Evolutionary conservation across 2,329 filamentous ascomycete genomes (phyloP).

Genomic region (Lasiodiplodia hormozganensis): DNA sequence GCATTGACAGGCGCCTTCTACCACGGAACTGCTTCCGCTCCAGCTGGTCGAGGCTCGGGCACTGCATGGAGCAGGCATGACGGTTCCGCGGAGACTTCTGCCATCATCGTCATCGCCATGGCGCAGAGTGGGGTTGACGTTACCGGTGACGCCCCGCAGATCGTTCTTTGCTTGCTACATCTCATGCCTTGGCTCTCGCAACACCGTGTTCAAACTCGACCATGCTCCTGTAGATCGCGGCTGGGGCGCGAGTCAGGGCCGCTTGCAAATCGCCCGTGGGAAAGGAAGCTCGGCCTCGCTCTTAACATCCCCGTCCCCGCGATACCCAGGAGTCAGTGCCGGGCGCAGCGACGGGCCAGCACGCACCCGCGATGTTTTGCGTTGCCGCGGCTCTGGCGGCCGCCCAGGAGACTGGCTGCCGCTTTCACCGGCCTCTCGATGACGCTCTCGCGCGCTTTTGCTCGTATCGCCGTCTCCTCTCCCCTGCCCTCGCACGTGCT

Average conservation of each 20-base stretch:
- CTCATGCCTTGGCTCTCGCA: not conserved
- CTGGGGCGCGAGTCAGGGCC: constrained; percentile 12
- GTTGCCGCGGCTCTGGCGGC: constrained; percentile 2
- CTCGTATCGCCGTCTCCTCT: constrained; percentile 7
- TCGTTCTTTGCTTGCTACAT: not conserved
- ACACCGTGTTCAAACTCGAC: constrained; percentile 5
- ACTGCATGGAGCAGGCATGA: not conserved
- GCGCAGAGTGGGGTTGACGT: constrained; percentile 8
- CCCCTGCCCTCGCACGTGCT: constrained; percentile 21
- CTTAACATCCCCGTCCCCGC: constrained; percentile 2
- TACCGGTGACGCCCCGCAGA: constrained; percentile 6
- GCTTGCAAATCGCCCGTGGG: constrained; percentile 12
- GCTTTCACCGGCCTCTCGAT: constrained; percentile 8
- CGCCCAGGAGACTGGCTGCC: not conserved
- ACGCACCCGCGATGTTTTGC: constrained; percentile 1
- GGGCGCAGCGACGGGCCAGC: not conserved
- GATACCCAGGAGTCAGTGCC: not conserved
- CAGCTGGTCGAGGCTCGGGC: not conserved
- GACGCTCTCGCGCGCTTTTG: constrained; percentile 8
- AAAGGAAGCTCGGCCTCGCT: constrained; percentile 7
- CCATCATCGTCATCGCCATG: constrained; percentile 4
- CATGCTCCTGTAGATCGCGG: constrained; percentile 16
- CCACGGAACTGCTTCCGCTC: not conserved
- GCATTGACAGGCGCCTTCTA: not conserved
- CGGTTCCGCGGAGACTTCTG: not conserved